Conservation (phyloP, 2,329 filamentous ascomycete genomes). For the Fusarium xyrophilum region DNA sequence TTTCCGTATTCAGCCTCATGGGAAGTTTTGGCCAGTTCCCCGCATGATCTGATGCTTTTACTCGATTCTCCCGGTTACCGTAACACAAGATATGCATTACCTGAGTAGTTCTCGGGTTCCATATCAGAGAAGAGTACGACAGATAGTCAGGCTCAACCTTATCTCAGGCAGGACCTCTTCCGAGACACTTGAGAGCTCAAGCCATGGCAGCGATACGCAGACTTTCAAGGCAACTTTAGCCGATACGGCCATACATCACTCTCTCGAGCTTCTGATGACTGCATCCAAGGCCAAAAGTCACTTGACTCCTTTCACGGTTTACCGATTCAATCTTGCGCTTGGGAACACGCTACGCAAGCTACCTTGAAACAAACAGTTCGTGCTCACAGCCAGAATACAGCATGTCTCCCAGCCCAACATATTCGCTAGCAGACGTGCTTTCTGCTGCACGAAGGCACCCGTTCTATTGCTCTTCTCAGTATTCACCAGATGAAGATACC, state of each 20-base stretch:
- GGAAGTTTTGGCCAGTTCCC: not conserved
- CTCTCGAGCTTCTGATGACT: too few species aligned
- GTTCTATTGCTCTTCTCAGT: conserved; percentile 44
- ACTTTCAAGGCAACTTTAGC: not conserved
- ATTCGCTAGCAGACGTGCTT: conserved; percentile 44
- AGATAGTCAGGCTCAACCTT: not conserved
- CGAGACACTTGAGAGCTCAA: not conserved
- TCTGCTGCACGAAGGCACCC: conserved; percentile 47
- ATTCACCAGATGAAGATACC: conserved; percentile 40
- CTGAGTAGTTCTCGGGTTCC: accelerated
- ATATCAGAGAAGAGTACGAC: not conserved
- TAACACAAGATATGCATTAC: not conserved
- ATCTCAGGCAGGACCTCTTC: not conserved
- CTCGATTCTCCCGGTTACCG: accelerated
- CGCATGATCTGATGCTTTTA: not conserved
- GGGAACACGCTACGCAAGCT: accelerated
- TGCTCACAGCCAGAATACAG: accelerated
- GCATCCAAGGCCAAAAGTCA: not conserved
- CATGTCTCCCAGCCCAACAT: not conserved
- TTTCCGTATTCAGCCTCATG: not conserved
- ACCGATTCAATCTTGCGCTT: accelerated
- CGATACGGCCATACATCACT: not conserved
- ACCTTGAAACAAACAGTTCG: not conserved
- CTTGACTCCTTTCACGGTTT: accelerated
- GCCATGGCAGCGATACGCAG: accelerated